Evolutionary conservation across 495 filamentous ascomycete species (phyloP), one percentile per base, ranked within the genome.

Genomic region (Letharia columbiana): DNA sequence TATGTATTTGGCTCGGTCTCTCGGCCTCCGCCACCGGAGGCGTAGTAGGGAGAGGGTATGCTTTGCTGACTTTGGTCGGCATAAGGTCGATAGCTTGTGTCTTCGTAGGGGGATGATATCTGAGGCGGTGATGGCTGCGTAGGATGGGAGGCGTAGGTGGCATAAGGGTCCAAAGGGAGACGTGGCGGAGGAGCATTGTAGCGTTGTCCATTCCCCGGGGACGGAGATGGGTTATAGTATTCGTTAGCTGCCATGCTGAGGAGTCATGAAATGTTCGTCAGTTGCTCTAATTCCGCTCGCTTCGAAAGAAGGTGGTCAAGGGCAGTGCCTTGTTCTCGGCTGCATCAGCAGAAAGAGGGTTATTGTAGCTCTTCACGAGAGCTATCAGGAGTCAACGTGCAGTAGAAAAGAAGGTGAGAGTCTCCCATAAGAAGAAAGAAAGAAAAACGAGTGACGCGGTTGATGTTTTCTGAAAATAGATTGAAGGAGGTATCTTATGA

Each of bases 181-280:
- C 54, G 68, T 65, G 63, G 73, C 73, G 73, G 74, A 77, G 72
- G 77, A 77, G 76, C 75, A 82, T 71, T 72, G 77, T 64, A 75
- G 77, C 40, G 52, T 49, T 28, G 52, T 1, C 63, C 63, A 17
- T 42, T 18, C 10, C 40, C 28, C 1, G 28, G 63, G 33, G 83
- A 78, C 65, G 78, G 79, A 61, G 77, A 74, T 2, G 73, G 72
- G 73, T 83, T 83, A 79, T 92, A 92, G 76, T 91, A 92, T 66
- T 91, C 87, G 80, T 91, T 89, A 67, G 90, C 83, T 62, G 91
- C 88, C 91, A 95, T 96, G 54, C 13, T 58, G 31, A 57, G 52
- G 12, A 49, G 18, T 20, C 33, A 37, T 44, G 40, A 45, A 15
- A 37, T n/a, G 54, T 60, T 42, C 1, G 54, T 28, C 23, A 15